These are phyloP conservation scores for Lonicera japonica DNA, from an alignment of 129 eudicot genomes.

Conservation along the genomic window DNA sequence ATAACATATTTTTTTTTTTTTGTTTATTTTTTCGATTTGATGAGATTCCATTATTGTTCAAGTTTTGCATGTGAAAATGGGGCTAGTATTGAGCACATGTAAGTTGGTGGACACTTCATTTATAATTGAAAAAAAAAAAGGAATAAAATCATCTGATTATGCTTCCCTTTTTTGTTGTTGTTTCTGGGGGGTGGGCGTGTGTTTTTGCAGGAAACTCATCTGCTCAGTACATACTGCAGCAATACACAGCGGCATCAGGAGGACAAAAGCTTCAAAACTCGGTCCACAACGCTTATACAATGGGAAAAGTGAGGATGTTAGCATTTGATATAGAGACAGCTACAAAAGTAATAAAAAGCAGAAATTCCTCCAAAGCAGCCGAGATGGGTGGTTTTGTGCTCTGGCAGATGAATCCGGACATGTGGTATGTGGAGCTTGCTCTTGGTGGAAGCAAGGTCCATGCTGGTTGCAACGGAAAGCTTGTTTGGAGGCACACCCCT, in stretches of 20 bases:
- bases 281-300: slow-evolving; percentile 70
- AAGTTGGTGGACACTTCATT: slow-evolving; percentile 23
- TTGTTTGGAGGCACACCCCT: slow-evolving; percentile 93
- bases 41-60: too few species aligned
- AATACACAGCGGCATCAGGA: slow-evolving; percentile 84
- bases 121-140: background rate
- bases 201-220: slow-evolving; percentile 85
- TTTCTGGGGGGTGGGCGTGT: background rate
- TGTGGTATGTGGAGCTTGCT: slow-evolving; percentile 97
- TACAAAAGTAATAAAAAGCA: slow-evolving; percentile 67
- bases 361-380: slow-evolving; percentile 61
- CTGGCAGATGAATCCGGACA: slow-evolving; percentile 91
- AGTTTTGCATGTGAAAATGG: background rate
- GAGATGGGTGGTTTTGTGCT: slow-evolving; percentile 88
- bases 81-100: slow-evolving; percentile 21
- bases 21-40: too few species aligned
- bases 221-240: slow-evolving; percentile 95
- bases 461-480: slow-evolving; percentile 89
- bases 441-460: slow-evolving; percentile 92
- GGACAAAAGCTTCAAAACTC: slow-evolving; percentile 72
- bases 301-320: slow-evolving; percentile 84
- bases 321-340: slow-evolving; percentile 86
- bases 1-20: too few species aligned
- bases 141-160: background rate
- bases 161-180: background rate